Base-by-base conservation (phyloP, 129 eudicot genomes). In the Flaveria bidentis region DNA sequence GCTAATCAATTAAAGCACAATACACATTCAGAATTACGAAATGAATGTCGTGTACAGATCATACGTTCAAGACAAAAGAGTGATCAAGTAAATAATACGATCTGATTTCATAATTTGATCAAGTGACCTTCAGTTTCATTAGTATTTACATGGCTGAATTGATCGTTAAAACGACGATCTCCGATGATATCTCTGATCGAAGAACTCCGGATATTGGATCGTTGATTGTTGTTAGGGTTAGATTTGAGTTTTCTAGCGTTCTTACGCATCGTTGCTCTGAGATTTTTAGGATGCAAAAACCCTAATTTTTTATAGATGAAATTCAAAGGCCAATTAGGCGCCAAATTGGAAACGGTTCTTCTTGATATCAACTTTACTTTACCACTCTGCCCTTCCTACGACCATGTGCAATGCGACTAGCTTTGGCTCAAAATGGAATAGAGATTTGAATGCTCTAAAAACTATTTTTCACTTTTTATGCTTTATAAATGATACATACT, bases 121-220 rank as follows among this genome's bases (percentile, higher is more conserved):
- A 41, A 82, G 28, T 68, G 69, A 76, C 82, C 84, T 79, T 79
- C 80, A 5, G 68, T 67, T 74, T 51, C 72, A 4, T 52, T 53
- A 63, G 85, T 30, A 26, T 67, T 71, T 60, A 41, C 52, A 30
- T 44, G 69, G 74, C 73, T 80, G 57, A 76, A 82, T 17, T 67
- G 85, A 55, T 79, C 52, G 49, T 76, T 73, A 36, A 76, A 78
- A 57, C 89, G 61, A 56, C 85, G 83, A 82, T 68, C 80, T 84
- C 86, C 85, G 10, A 79, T 65, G 63, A 73, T 69, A 64, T 67
- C 81, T 80, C 63, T 69, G 30, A 68, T 42, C 15, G 85, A 86
- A 53, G 72, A 86, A 42, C 58, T 80, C 46, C 73, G 69, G 42
- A 71, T 55, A 5, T 15, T 62, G 17, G 17, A 72, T 50, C 7